Evolutionary conservation across 2,329 filamentous ascomycete species (phyloP).

Genomic region (Colletotrichum paranaense): DNA sequence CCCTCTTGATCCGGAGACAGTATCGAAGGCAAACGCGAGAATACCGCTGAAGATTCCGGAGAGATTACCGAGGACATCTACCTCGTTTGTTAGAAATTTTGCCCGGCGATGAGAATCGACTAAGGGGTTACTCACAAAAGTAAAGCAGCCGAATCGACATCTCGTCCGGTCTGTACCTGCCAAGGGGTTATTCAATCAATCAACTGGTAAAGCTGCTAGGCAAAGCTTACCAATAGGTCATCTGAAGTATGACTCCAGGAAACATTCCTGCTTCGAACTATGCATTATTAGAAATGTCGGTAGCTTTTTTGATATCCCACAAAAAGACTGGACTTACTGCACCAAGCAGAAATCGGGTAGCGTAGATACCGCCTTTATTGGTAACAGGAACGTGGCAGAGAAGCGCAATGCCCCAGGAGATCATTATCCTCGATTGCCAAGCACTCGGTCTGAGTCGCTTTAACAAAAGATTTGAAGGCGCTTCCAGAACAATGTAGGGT

Average conservation of each 20-base stretch:
- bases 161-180: constrained; percentile 56
- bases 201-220: neutral
- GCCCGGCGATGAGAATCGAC: too few relatives aligned
- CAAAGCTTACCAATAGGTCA: constrained; percentile 52
- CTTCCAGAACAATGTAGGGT: constrained; percentile 52
- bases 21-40: constrained; percentile 56
- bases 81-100: neutral
- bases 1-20: constrained; percentile 47
- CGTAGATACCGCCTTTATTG: constrained; percentile 51
- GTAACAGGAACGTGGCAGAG: constrained; percentile 48
- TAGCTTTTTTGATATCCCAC: constrained; percentile 39
- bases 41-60: constrained; percentile 54
- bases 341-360: constrained; percentile 50
- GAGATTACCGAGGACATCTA: constrained; percentile 53
- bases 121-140: constrained; percentile 49
- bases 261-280: constrained; percentile 54
- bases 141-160: constrained; percentile 57
- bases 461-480: constrained; percentile 52
- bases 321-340: constrained; percentile 43
- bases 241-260: constrained; percentile 54
- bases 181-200: neutral
- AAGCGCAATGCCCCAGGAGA: constrained; percentile 50
- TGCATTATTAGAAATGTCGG: neutral
- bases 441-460: constrained; percentile 51
- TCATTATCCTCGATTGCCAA: constrained; percentile 55